Evolutionary conservation across 2,329 filamentous ascomycete species (phyloP).

Genomic region (Lomentospora prolificans): DNA sequence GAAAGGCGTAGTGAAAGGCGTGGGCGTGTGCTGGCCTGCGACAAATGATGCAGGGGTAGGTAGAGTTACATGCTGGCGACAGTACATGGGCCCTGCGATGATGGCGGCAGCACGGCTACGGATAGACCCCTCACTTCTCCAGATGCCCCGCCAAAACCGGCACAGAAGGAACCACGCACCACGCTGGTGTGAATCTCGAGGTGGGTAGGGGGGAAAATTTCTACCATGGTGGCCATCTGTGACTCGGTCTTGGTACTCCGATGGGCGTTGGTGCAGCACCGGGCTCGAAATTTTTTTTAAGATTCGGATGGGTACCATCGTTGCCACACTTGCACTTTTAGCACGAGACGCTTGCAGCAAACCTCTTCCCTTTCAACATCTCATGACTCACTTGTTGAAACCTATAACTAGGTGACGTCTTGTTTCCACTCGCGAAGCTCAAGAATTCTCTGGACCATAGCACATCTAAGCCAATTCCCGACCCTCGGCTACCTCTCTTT

Average conservation of each 20-base stretch:
- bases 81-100: too few relatives aligned
- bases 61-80: too few relatives aligned
- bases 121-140: background rate
- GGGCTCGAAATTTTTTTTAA: background rate
- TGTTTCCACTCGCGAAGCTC: background rate
- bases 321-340: background rate
- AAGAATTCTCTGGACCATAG: background rate
- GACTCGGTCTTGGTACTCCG: background rate
- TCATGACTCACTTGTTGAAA: background rate
- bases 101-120: too few relatives aligned
- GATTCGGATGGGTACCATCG: background rate
- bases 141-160: background rate
- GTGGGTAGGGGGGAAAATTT: background rate
- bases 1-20: too few relatives aligned
- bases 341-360: background rate
- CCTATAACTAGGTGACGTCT: background rate
- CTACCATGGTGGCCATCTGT: background rate
- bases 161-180: background rate
- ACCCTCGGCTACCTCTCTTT: too few relatives aligned
- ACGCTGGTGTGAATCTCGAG: background rate
- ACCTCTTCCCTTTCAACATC: background rate
- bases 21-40: too few relatives aligned
- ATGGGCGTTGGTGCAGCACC: too few relatives aligned
- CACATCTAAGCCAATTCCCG: background rate
- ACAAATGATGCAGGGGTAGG: too few relatives aligned